phyloP scores from a whole-genome alignment of 2,329 filamentous ascomycete genomes.

The Aurifilum marmelostoma region DNA sequence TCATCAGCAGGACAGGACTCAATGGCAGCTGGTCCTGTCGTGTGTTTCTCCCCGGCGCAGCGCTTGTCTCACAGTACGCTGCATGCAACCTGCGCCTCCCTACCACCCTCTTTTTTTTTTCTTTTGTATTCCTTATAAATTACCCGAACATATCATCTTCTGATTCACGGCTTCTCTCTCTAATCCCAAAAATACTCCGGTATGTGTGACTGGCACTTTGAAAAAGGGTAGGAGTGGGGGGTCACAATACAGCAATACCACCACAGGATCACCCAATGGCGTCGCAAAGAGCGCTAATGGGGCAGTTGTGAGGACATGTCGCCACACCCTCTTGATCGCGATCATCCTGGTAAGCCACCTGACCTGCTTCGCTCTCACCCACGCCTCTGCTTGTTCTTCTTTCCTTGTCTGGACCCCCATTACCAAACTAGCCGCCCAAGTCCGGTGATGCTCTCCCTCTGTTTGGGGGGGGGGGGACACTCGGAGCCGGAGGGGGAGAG shows the following conservation, averaged over 20 bases:
- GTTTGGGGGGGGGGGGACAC: background rate
- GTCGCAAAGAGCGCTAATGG: slow-evolving; percentile 26
- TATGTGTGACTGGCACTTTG: background rate
- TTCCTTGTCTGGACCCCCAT: background rate
- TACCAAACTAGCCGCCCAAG: background rate
- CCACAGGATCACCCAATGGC: slow-evolving; percentile 20
- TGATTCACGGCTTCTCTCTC: background rate
- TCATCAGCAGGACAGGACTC: background rate
- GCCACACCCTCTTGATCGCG: slow-evolving; percentile 24
- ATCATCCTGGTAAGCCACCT: slow-evolving; percentile 24
- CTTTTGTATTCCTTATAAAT: no score
- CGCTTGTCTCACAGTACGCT: slow-evolving; percentile 1
- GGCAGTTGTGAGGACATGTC: slow-evolving; percentile 19
- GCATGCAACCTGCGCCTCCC: slow-evolving; percentile 3
- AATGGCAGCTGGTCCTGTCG: slow-evolving; percentile 1
- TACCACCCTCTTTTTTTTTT: no score
- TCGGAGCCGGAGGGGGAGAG: background rate
- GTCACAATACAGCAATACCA: background rate
- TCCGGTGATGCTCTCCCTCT: background rate
- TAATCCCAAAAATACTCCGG: background rate
- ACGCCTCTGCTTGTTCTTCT: slow-evolving; percentile 12
- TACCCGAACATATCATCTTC: background rate
- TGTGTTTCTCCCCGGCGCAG: background rate
- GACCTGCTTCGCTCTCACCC: slow-evolving; percentile 25
- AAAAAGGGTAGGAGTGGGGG: background rate